Conservation (phyloP, 768 basidiomycete species). For the Termitomyces bulborhizus region DNA sequence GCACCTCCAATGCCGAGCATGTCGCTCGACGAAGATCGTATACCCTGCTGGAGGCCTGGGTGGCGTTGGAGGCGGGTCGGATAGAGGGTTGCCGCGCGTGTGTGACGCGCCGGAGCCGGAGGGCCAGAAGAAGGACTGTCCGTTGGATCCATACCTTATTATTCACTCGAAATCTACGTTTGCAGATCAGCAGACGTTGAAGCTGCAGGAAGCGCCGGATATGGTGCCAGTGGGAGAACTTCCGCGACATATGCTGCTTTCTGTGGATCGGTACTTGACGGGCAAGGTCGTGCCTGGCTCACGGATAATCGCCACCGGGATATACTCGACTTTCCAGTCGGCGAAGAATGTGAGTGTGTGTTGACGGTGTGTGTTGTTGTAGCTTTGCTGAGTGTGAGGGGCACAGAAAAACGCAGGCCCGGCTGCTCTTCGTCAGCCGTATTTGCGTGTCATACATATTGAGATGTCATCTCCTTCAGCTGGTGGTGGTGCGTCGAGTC, state of each 20-base stretch:
- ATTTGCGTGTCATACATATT: constrained; percentile 88
- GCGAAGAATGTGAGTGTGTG: constrained; percentile 61
- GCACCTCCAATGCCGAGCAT: constrained; percentile 89
- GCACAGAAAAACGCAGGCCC: constrained; percentile 72
- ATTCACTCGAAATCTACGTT: constrained; percentile 92
- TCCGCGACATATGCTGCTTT: constrained; percentile 91
- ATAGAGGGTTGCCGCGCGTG: constrained; percentile 76
- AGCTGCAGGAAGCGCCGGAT: constrained; percentile 97
- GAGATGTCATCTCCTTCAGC: constrained; percentile 81
- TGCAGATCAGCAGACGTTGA: constrained; percentile 93
- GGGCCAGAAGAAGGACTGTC: constrained; percentile 91
- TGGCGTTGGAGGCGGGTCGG: constrained; percentile 82
- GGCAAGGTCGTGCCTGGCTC: constrained; percentile 94
- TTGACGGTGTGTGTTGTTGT: background rate
- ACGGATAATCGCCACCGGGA: constrained; percentile 91
- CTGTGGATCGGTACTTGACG: constrained; percentile 85
- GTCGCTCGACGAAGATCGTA: constrained; percentile 73
- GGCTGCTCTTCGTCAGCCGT: constrained; percentile 88
- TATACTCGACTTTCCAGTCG: constrained; percentile 94
- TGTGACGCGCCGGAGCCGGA: constrained; percentile 80
- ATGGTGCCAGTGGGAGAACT: constrained; percentile 99
- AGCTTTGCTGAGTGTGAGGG: background rate
- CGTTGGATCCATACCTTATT: constrained; percentile 93
- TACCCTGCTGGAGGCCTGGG: constrained; percentile 76
- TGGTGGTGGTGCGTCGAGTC: constrained; percentile 66